Base-by-base conservation (phyloP, 2,329 filamentous ascomycete genomes). In the Karstenula rhodostoma region DNA sequence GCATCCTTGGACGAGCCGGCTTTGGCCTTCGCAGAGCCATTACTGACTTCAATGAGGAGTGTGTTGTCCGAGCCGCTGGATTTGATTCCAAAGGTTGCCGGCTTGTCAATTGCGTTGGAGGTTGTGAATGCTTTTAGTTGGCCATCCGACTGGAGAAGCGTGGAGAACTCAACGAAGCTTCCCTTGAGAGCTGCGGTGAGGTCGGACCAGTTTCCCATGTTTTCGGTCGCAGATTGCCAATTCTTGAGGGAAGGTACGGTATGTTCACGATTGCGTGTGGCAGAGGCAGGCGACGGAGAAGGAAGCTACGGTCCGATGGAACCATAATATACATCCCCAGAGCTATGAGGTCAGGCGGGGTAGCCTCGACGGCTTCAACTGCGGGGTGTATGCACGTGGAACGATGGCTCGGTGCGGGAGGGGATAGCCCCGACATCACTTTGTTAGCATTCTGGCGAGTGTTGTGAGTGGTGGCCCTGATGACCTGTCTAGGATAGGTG, bases 51-150 rank as follows among this genome's bases (percentile, higher is more conserved):
- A 61, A 78, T 61, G 40, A 78, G 72, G 19, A 78, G 62, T 1
- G 72, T 66, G 53, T 71, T 72, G 60, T 77, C 73, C 2, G 70
- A 76, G 47, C 67, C 71, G 56, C 67, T 72, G 15, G 76, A 73
- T 56, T 75, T 77, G 71, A 76, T 73, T 32, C 71, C 74, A 44
- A 78, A 78, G 1, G 73, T 77, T 7, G 65, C 64, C 10, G 67
- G 61, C 40, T 72, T 70, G 54, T 71, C 70, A 59, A 78, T 77
- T 5, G 75, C 74, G 47, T 74, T 61, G 0, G 76, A 72, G 5
- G 70, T 73, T 4, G 72, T 75, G 57, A 78, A 78, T 9, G 76
- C 74, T 25, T 76, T 74, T 52, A 77, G 69, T 58, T 76, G 73
- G 25, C 53, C 61, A 40, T 78, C 75, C 37, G 73, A 75, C 19